These are phyloP conservation scores for Candida railenensis DNA, from an alignment of 805 yeast species.

Conservation along the genomic window DNA sequence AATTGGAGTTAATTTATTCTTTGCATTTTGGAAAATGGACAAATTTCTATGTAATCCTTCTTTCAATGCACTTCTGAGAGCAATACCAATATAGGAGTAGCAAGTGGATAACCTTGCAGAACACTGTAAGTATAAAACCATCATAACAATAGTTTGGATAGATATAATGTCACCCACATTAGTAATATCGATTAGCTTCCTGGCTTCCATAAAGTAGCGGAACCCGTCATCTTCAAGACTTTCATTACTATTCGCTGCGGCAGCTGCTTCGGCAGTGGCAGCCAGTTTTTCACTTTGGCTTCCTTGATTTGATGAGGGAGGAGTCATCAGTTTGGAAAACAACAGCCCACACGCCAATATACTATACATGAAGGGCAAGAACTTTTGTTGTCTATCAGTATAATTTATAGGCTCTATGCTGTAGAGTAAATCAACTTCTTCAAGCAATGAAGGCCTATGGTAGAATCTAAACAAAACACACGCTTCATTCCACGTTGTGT, in stretches of 20 bases:
- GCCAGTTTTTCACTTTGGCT: conserved; percentile 7
- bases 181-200: conserved; percentile 76
- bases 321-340: conserved; percentile 46
- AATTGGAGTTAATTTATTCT: conserved; percentile 64
- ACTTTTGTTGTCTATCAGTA: conserved; percentile 70
- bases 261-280: conserved; percentile 2
- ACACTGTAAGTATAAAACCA: conserved; percentile 82
- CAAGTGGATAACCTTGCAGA: conserved; percentile 85
- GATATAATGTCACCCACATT: conserved; percentile 81
- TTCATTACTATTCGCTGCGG: conserved; percentile 22
- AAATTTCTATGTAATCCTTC: conserved; percentile 82
- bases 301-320: conserved; percentile 18
- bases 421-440: conserved; percentile 72
- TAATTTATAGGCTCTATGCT: conserved; percentile 71
- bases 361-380: conserved; percentile 77
- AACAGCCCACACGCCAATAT: conserved; percentile 89
- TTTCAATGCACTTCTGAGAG: conserved; percentile 74
- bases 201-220: conserved; percentile 75
- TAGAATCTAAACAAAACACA: conserved; percentile 83
- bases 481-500: conserved; percentile 80
- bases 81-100: conserved; percentile 87
- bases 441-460: conserved; percentile 77
- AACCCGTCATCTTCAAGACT: conserved; percentile 73
- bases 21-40: conserved; percentile 41
- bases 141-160: conserved; percentile 83